phyloP scores from a whole-genome alignment of 768 basidiomycete species.

The Podaxis carcinomalis region DNA sequence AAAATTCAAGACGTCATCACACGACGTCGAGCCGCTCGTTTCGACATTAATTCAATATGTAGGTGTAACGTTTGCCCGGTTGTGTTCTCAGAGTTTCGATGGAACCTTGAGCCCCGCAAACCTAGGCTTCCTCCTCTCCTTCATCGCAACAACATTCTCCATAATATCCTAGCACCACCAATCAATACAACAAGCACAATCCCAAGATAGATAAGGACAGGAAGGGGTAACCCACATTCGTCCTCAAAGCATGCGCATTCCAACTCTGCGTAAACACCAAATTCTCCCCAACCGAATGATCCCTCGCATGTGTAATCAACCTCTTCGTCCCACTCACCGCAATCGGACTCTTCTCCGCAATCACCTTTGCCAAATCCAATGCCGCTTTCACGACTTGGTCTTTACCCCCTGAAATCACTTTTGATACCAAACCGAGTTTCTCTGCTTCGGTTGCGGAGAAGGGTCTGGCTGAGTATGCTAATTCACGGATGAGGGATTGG shows the following conservation, averaged over 20 bases:
- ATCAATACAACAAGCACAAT: background rate
- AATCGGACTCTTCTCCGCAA: conserved; percentile 76
- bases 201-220: background rate
- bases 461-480: conserved; percentile 69
- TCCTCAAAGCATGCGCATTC: conserved; percentile 40
- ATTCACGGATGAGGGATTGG: conserved; percentile 65
- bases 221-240: conserved; percentile 25
- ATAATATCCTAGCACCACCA: conserved; percentile 31
- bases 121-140: conserved; percentile 25
- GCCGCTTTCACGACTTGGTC: conserved; percentile 66
- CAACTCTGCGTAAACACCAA: conserved; percentile 40
- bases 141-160: conserved; percentile 29
- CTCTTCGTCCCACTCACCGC: conserved; percentile 77
- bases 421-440: conserved; percentile 69
- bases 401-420: conserved; percentile 60
- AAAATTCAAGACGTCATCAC: no score
- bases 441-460: conserved; percentile 69
- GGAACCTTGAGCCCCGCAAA: conserved; percentile 24
- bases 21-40: no score
- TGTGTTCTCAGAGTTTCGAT: conserved; percentile 4
- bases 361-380: conserved; percentile 56
- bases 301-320: conserved; percentile 70
- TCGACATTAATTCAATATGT: background rate
- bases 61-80: background rate
- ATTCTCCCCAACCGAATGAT: conserved; percentile 54